Evolutionary conservation across 148 eudicot species (phyloP).

Genomic region (Persicaria maculosa): DNA sequence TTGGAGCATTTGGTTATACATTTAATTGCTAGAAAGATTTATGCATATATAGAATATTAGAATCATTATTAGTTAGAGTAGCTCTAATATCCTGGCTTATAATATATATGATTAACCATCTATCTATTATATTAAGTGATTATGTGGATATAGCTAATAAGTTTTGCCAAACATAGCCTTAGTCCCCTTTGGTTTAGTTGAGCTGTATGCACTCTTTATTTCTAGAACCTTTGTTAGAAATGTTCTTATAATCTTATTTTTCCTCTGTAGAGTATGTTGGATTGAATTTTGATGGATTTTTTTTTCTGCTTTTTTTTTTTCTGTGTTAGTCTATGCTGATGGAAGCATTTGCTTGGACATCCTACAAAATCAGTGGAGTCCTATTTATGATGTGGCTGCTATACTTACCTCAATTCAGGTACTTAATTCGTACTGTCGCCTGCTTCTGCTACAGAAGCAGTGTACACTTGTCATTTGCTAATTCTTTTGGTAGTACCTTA

Average conservation of each 20-base stretch:
- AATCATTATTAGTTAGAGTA: neutral
- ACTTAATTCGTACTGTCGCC: neutral
- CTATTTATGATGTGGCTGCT: constrained; percentile 64
- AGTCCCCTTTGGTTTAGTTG: too few species aligned
- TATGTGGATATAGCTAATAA: too few species aligned
- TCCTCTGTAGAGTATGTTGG: neutral
- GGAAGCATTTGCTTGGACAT: constrained; percentile 68
- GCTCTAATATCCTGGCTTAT: neutral
- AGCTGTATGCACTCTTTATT: too few species aligned
- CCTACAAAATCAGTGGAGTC: constrained; percentile 69
- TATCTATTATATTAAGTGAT: neutral
- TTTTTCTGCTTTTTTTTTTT: neutral
- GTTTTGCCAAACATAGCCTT: too few species aligned
- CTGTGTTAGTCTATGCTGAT: constrained; percentile 49
- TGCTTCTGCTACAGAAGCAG: neutral
- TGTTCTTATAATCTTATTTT: neutral
- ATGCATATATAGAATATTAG: neutral
- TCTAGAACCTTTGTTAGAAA: too few species aligned
- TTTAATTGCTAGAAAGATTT: neutral
- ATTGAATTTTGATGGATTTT: neutral
- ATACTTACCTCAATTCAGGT: constrained; percentile 67
- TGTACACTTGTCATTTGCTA: neutral
- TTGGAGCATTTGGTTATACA: neutral
- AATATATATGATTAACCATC: neutral
- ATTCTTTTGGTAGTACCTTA: neutral